Conservation (phyloP, 768 basidiomycete genomes). For the Rickenella mellea region DNA sequence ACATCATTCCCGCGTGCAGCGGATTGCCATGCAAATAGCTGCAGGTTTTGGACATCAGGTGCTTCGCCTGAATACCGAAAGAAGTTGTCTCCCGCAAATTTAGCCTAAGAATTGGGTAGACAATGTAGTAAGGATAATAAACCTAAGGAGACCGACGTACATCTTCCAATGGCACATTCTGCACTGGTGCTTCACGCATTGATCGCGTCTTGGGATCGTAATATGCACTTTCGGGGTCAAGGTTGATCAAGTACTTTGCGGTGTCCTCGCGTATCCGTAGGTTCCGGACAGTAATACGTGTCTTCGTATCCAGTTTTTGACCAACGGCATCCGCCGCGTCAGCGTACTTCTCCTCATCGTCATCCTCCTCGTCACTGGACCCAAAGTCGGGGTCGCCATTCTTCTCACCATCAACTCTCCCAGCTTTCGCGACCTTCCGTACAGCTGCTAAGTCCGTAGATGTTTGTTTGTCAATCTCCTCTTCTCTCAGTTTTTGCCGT, state of each 20-base stretch:
- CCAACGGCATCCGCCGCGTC: constrained; percentile 97
- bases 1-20: constrained; percentile 89
- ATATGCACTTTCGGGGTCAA: constrained; percentile 93
- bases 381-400: constrained; percentile 85
- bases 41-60: constrained; percentile 83
- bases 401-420: constrained; percentile 60
- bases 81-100: constrained; percentile 97
- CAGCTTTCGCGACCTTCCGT: constrained; percentile 90
- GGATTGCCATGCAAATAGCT: constrained; percentile 97
- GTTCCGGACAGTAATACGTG: constrained; percentile 95
- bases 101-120: constrained; percentile 38
- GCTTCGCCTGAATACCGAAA: constrained; percentile 86
- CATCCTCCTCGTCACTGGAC: constrained; percentile 91
- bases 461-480: constrained; percentile 96
- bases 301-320: constrained; percentile 96
- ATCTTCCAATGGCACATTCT: constrained; percentile 75
- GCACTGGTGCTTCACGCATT: constrained; percentile 93
- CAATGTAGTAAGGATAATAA: constrained; percentile 1
- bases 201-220: constrained; percentile 99
- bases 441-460: constrained; percentile 87
- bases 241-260: constrained; percentile 94
- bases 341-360: constrained; percentile 96
- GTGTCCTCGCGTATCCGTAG: constrained; percentile 98
- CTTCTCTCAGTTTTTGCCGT: constrained; percentile 83
- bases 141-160: constrained; percentile 34